Base-by-base conservation (phyloP, 1,139 yeast genomes). In the Suhomyces ambrosiae region DNA sequence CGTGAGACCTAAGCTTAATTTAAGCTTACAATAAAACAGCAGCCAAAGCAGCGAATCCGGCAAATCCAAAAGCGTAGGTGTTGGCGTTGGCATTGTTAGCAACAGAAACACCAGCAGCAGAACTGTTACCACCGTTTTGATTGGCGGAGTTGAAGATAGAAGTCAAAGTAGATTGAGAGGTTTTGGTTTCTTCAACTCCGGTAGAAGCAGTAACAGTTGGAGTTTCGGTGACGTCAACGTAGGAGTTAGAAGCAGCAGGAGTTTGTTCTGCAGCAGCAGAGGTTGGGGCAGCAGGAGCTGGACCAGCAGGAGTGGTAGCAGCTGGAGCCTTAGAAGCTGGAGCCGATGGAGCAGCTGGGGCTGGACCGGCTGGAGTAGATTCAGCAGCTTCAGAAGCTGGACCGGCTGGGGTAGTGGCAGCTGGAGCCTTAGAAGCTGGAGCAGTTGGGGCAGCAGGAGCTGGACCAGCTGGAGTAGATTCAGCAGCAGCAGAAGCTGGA, bases 11-110 rank as follows among this genome's bases (percentile, higher is more conserved):
- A 9, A 11, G 5, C 9, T 4, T 5, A 10, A n/a, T 23, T 23
- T 22, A 21, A 18, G 27, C 40, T 61, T 65, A 70, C 53, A 69
- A 58, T 55, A 71, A 65, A 49, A 61, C 54, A 46, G 71, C 75
- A 47, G 69, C 74, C 38, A 69, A 46, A 58, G 71, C 76, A 45
- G 68, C 76, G 41, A 67, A 38, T 56, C 74, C 75, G 44, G 63
- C 74, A 37, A 60, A 60, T 44, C 75, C 76, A 33, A 54, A 58
- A 37, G 55, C 61, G 32, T 53, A 55, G 40, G 56, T 58, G 41
- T 52, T 52, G 44, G 49, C 52, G 45, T 49, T 49, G 31, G 53
- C 71, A 45, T 47, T 57, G 58, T 60, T 68, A 43, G 39, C 61
- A 23, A 54, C 45, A 28, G 53, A 42, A 31, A 56, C 38, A 22